These are phyloP conservation scores for Rhynchosporium secalis DNA, from an alignment of 2,329 filamentous ascomycete species.

Conservation along the genomic window DNA sequence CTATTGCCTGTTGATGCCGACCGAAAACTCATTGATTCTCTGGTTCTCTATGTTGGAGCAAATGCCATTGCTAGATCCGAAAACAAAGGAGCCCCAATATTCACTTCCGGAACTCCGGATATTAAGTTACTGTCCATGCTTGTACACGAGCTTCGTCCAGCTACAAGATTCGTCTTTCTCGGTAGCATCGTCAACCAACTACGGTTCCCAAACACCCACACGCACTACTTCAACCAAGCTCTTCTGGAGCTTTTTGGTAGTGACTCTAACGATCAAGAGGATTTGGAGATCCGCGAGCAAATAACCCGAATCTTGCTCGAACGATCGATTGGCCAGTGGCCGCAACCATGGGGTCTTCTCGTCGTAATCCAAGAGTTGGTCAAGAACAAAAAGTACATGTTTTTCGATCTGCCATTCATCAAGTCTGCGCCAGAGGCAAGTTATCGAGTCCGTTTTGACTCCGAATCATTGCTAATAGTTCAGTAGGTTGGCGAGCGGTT, in stretches of 20 bases:
- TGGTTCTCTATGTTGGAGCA: slow-evolving; percentile 80
- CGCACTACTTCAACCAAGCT: slow-evolving; percentile 87
- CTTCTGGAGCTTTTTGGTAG: slow-evolving; percentile 82
- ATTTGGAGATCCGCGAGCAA: slow-evolving; percentile 81
- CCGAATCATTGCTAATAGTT: slow-evolving; percentile 22
- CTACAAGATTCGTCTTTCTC: slow-evolving; percentile 82
- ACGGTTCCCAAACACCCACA: slow-evolving; percentile 84
- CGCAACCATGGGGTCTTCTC: slow-evolving; percentile 93
- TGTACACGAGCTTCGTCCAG: slow-evolving; percentile 70
- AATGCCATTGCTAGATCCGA: slow-evolving; percentile 63
- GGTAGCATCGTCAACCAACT: slow-evolving; percentile 88
- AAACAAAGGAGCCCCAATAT: slow-evolving; percentile 61
- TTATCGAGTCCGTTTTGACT: background rate
- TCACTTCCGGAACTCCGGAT: slow-evolving; percentile 65
- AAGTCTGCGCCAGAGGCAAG: slow-evolving; percentile 84
- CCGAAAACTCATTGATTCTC: slow-evolving; percentile 70
- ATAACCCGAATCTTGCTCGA: slow-evolving; percentile 88
- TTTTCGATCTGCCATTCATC: slow-evolving; percentile 92
- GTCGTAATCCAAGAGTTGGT: slow-evolving; percentile 85
- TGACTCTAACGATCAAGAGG: slow-evolving; percentile 71
- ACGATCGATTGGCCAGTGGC: slow-evolving; percentile 82
- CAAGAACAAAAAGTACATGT: slow-evolving; percentile 86
- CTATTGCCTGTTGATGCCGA: slow-evolving; percentile 69
- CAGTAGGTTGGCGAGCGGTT: slow-evolving; percentile 38
- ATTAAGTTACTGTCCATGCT: slow-evolving; percentile 74